These are phyloP conservation scores for Mariannaea sp. DNA, from an alignment of 2,329 filamentous ascomycete genomes.

Conservation along the genomic window DNA sequence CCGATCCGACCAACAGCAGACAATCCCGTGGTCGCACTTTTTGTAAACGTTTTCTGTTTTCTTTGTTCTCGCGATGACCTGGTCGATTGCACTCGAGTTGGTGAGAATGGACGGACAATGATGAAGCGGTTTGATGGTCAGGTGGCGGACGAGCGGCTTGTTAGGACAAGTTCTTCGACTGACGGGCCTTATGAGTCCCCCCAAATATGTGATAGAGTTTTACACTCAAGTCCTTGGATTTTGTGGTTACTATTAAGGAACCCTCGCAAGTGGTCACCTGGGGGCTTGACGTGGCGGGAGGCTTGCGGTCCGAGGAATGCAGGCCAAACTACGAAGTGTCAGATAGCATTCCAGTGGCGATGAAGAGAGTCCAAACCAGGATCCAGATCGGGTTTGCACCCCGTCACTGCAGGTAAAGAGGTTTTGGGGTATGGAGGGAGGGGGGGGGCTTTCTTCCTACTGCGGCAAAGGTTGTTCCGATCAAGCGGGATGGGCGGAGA, in stretches of 20 bases:
- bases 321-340: constrained; percentile 17
- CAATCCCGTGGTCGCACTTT: constrained; percentile 10
- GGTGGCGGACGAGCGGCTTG: background rate
- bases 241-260: constrained; percentile 23
- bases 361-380: background rate
- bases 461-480: no score
- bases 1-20: constrained; percentile 16
- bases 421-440: no score
- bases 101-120: background rate
- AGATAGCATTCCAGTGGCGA: constrained; percentile 33
- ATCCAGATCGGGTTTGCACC: no score
- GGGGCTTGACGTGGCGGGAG: constrained; percentile 35
- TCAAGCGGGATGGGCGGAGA: no score
- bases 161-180: no score
- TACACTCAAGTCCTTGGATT: constrained; percentile 27
- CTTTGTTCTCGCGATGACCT: constrained; percentile 19
- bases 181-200: constrained; percentile 14
- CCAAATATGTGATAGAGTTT: constrained; percentile 25
- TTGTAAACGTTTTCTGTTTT: constrained; percentile 18
- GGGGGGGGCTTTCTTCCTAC: no score
- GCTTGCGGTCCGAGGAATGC: constrained; percentile 34
- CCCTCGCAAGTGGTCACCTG: constrained; percentile 30
- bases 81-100: background rate
- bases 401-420: no score
- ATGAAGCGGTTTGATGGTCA: constrained; percentile 1